A percentile compares a stretch with the other conserved stretches of the same genome.
These are phyloP conservation scores for Corchorus capsularis DNA, from an alignment of 345 rosid genomes.

Conservation along the genomic window DNA sequence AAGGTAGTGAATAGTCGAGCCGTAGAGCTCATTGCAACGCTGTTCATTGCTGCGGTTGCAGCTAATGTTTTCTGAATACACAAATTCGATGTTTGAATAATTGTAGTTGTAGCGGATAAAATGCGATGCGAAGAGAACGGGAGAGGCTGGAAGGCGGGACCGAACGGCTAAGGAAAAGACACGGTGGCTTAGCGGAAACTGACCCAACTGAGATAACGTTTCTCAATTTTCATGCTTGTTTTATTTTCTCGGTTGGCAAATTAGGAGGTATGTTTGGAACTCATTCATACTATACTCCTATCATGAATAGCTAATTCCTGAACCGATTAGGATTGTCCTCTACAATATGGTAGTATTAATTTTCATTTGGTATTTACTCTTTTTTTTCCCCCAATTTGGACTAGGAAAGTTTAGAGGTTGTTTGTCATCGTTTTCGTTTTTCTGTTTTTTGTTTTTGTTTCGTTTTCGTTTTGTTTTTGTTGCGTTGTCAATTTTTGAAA, in stretches of 20 bases:
- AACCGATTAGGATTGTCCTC: neutral
- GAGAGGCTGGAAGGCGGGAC: neutral
- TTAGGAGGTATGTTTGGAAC: neutral
- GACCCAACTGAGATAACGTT: neutral
- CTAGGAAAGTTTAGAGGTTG: no score
- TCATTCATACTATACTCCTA: neutral
- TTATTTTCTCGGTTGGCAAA: neutral
- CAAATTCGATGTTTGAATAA: slow-evolving; percentile 10
- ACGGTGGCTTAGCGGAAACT: slow-evolving; percentile 11
- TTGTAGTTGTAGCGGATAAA: neutral
- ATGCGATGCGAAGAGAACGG: neutral
- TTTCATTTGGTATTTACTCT: no score
- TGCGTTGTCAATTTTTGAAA: no score
- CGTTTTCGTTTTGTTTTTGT: no score
- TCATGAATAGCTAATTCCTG: neutral
- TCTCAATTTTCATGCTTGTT: neutral
- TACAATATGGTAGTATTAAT: neutral
- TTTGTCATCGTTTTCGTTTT: no score
- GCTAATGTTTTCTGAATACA: neutral
- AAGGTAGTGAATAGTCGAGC: slow-evolving; percentile 40
- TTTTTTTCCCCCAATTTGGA: no score
- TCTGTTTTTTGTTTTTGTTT: no score
- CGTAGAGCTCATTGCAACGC: slow-evolving; percentile 46
- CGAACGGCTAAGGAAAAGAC: slow-evolving; percentile 13
- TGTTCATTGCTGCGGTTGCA: slow-evolving; percentile 34